A percentile compares a stretch with the other conserved stretches of the same genome.
Conservation (phyloP, 2,329 filamentous ascomycete genomes). For the Fusarium sp. region DNA sequence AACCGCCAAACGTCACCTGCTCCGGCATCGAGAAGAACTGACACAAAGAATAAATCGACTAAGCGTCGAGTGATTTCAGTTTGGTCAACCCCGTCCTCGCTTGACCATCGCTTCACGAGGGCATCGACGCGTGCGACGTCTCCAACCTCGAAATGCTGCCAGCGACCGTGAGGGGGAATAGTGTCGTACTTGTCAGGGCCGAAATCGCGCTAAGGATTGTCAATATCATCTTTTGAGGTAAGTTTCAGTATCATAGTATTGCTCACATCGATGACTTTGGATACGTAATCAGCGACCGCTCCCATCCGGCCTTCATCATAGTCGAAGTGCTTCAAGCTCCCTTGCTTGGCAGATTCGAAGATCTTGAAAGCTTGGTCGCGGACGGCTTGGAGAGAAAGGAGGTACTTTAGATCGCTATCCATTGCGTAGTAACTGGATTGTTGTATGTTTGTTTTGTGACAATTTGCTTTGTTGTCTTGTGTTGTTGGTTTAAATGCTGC, state of each 20-base stretch:
- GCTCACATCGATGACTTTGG: slow-evolving; percentile 53
- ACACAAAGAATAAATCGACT: slow-evolving; percentile 70
- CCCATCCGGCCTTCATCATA: slow-evolving; percentile 51
- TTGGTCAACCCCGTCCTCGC: slow-evolving; percentile 46
- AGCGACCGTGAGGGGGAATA: slow-evolving; percentile 67
- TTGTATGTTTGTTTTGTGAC: neutral
- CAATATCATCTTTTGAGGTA: too few relatives aligned
- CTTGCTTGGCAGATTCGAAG: slow-evolving; percentile 49
- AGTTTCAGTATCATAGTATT: too few relatives aligned
- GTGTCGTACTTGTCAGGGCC: slow-evolving; percentile 56
- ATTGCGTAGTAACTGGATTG: neutral
- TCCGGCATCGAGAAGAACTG: slow-evolving; percentile 66
- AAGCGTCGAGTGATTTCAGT: slow-evolving; percentile 62
- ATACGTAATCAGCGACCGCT: slow-evolving; percentile 54
- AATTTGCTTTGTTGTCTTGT: neutral
- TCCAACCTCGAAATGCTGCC: slow-evolving; percentile 72
- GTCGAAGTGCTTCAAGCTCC: slow-evolving; percentile 54
- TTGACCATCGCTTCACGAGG: slow-evolving; percentile 57
- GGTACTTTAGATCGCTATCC: slow-evolving; percentile 40
- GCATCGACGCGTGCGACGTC: slow-evolving; percentile 58
- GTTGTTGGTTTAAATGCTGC: neutral
- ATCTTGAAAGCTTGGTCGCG: slow-evolving; percentile 49
- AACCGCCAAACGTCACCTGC: slow-evolving; percentile 61
- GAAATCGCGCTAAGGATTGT: slow-evolving; percentile 56
- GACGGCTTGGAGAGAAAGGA: slow-evolving; percentile 50